Evolutionary conservation across 495 filamentous ascomycete genomes (phyloP).

Genomic region (Darksidea phi): DNA sequence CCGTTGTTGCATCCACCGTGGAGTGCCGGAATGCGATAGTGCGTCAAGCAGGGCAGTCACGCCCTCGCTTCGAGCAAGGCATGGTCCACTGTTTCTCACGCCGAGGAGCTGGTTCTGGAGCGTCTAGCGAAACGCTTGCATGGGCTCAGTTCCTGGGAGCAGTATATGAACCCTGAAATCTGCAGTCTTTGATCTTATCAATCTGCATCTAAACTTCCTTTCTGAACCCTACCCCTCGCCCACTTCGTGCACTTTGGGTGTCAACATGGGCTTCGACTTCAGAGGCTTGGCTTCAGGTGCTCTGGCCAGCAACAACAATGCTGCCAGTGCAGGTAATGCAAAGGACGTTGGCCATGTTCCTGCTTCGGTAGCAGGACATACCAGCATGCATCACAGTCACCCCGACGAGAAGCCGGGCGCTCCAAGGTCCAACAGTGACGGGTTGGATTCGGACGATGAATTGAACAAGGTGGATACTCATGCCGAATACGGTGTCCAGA

Average conservation of each 20-base stretch:
- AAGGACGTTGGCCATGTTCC: constrained; percentile 15
- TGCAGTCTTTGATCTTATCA: constrained; percentile 13
- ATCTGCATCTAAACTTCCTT: background rate
- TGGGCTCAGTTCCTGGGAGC: background rate
- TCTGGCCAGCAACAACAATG: constrained; percentile 3
- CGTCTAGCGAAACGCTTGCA: too few relatives aligned
- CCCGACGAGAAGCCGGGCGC: constrained; percentile 11
- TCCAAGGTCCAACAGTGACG: background rate
- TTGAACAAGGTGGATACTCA: constrained; percentile 19
- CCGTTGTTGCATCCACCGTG: too few relatives aligned
- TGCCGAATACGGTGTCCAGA: constrained; percentile 47
- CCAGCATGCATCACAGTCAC: constrained; percentile 3
- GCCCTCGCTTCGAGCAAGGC: background rate
- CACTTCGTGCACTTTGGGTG: background rate
- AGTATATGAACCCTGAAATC: constrained; percentile 4
- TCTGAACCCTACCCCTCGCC: background rate
- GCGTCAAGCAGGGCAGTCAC: background rate
- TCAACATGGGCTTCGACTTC: constrained; percentile 23
- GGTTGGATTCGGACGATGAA: constrained; percentile 8
- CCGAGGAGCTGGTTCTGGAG: background rate
- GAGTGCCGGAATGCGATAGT: too few relatives aligned
- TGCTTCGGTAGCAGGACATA: constrained; percentile 5
- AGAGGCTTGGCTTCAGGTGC: constrained; percentile 11
- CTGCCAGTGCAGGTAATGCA: background rate
- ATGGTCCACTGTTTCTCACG: background rate